These are phyloP conservation scores for Sclerotinia nivalis DNA, from an alignment of 2,329 filamentous ascomycete species.

Conservation along the genomic window DNA sequence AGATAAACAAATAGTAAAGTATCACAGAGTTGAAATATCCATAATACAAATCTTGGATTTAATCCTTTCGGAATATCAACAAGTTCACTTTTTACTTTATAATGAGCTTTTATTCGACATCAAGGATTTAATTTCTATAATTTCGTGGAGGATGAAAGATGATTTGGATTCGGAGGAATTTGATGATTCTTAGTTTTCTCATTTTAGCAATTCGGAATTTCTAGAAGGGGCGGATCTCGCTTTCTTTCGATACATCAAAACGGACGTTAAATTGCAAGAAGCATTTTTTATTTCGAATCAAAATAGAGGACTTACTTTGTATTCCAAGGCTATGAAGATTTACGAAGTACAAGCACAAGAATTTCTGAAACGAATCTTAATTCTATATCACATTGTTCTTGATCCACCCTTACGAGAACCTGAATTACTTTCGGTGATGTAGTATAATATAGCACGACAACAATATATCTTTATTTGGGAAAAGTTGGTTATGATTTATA, in stretches of 20 bases:
- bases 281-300: slow-evolving; percentile 24
- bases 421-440: slow-evolving; percentile 25
- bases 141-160: slow-evolving; percentile 26
- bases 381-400: slow-evolving; percentile 19
- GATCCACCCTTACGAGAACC: slow-evolving; percentile 17
- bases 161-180: slow-evolving; percentile 26
- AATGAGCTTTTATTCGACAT: slow-evolving; percentile 25
- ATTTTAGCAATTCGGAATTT: slow-evolving; percentile 25
- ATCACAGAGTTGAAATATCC: slow-evolving; percentile 21
- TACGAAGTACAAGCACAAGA: slow-evolving; percentile 26
- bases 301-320: slow-evolving; percentile 17
- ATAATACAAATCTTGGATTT: slow-evolving; percentile 25
- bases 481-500: slow-evolving; percentile 29
- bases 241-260: slow-evolving; percentile 21
- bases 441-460: slow-evolving; percentile 19
- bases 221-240: slow-evolving; percentile 19
- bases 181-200: slow-evolving; percentile 21
- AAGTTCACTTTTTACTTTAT: slow-evolving; percentile 24
- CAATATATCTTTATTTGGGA: slow-evolving; percentile 24
- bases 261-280: slow-evolving; percentile 13
- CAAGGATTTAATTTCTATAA: slow-evolving; percentile 19
- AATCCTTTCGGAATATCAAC: slow-evolving; percentile 24
- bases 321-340: slow-evolving; percentile 19
- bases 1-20: slow-evolving; percentile 24
- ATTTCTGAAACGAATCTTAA: slow-evolving; percentile 26